These are phyloP conservation scores for Leccinum obscurum DNA, from an alignment of 768 basidiomycete genomes.

Conservation along the genomic window DNA sequence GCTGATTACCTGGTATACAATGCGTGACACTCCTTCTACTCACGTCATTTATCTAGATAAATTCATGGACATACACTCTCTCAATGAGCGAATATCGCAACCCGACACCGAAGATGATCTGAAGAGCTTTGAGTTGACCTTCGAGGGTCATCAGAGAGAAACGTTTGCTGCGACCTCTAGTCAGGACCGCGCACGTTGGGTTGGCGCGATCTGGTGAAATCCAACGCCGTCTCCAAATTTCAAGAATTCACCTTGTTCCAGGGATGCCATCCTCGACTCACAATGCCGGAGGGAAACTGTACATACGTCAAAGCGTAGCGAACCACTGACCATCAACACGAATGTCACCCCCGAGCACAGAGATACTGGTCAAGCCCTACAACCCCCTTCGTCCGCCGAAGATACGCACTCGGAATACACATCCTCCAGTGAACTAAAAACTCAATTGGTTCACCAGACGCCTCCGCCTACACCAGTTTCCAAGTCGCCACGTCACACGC, in stretches of 20 bases:
- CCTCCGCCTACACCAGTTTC: conserved; percentile 28
- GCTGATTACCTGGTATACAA: conserved; percentile 48
- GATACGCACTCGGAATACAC: conserved; percentile 30
- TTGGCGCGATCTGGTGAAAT: conserved; percentile 70
- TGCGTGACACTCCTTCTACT: conserved; percentile 40
- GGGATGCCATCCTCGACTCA: conserved; percentile 58
- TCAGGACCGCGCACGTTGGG: conserved; percentile 69
- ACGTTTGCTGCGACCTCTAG: conserved; percentile 63
- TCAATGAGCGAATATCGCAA: conserved; percentile 50
- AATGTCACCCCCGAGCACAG: conserved; percentile 5
- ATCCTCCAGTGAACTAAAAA: conserved; percentile 24
- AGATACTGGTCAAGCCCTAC: conserved; percentile 1
- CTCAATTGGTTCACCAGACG: conserved; percentile 1
- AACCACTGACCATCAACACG: conserved; percentile 19
- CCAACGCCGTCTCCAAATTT: background rate
- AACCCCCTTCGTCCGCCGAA: conserved; percentile 15
- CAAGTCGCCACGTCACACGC: conserved; percentile 25
- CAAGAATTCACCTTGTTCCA: conserved; percentile 25
- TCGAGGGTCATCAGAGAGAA: conserved; percentile 52
- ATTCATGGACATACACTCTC: conserved; percentile 66
- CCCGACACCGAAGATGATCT: conserved; percentile 42
- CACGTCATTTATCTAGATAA: conserved; percentile 49
- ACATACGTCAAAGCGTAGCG: background rate
- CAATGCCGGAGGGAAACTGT: conserved; percentile 23
- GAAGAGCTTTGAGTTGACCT: conserved; percentile 65